These are phyloP conservation scores for Volvariella surrecta DNA, from an alignment of 1,284 basidiomycete genomes.

Conservation along the genomic window DNA sequence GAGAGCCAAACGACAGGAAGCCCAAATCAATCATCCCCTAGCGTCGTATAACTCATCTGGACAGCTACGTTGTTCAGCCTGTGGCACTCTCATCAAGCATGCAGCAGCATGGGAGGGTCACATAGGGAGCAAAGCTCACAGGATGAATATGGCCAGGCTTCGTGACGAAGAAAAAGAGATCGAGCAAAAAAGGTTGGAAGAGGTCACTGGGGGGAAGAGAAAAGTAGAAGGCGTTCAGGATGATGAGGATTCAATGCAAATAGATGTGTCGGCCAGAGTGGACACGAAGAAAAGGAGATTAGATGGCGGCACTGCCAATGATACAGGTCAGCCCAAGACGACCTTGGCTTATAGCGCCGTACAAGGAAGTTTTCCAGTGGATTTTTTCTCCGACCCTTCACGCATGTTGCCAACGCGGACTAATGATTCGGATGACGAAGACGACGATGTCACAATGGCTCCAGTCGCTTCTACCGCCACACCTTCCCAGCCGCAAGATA, in stretches of 20 bases:
- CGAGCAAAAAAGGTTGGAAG: conserved; percentile 24
- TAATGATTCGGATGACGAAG: conserved; percentile 38
- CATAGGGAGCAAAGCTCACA: conserved; percentile 71
- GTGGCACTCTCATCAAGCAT: conserved; percentile 57
- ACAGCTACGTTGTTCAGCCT: conserved; percentile 63
- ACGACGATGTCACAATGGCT: conserved; percentile 19
- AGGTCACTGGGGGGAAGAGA: conserved; percentile 26
- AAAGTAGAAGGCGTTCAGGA: conserved; percentile 18
- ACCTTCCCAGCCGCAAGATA: neutral
- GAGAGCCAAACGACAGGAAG: conserved; percentile 69
- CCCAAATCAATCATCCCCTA: conserved; percentile 59
- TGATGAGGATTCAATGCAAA: conserved; percentile 8
- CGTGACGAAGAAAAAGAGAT: conserved; percentile 43
- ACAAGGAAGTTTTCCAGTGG: conserved; percentile 40
- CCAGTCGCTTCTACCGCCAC: conserved; percentile 1
- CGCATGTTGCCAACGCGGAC: conserved; percentile 33
- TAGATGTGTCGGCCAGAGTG: neutral
- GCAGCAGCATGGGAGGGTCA: conserved; percentile 80
- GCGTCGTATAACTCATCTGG: conserved; percentile 58
- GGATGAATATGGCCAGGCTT: conserved; percentile 48
- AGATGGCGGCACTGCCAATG: neutral
- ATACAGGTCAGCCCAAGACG: too few relatives aligned
- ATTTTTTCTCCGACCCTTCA: conserved; percentile 76
- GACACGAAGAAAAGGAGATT: conserved; percentile 15
- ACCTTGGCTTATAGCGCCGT: neutral